A percentile compares a stretch with the other conserved stretches of the same genome.
Conservation (phyloP, 2,329 filamentous ascomycete genomes). For the Epicoccum nigrum region DNA sequence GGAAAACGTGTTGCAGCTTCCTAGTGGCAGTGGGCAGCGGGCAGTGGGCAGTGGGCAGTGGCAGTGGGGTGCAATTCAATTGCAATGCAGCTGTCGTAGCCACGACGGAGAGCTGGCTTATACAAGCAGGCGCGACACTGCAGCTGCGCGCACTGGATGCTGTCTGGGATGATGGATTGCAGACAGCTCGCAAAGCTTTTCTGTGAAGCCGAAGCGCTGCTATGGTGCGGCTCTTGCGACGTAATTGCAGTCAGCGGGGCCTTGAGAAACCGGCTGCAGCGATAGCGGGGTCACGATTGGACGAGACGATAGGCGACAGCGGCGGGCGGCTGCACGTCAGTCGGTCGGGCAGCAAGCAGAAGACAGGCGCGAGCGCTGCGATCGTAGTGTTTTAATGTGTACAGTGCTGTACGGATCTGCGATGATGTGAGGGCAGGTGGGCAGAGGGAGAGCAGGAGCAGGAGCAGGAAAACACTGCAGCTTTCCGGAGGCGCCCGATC, state of each 20-base stretch:
- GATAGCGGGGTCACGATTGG: conserved; percentile 37
- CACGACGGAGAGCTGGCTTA: conserved; percentile 33
- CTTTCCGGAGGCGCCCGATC: conserved; percentile 32
- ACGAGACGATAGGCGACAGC: conserved; percentile 24
- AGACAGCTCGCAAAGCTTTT: background rate
- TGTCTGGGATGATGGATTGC: background rate
- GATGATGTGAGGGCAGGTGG: conserved; percentile 14
- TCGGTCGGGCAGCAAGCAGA: conserved; percentile 40
- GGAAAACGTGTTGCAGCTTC: conserved; percentile 30
- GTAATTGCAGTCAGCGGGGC: conserved; percentile 29
- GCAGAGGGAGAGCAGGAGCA: conserved; percentile 23
- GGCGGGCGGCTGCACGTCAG: conserved; percentile 41
- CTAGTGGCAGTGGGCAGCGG: no score
- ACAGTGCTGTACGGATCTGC: no score
- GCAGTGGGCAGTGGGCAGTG: no score
- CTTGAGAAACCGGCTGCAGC: conserved; percentile 26
- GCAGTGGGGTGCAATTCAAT: no score
- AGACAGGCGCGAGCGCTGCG: conserved; percentile 21
- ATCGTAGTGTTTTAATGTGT: conserved; percentile 20
- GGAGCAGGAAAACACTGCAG: conserved; percentile 18
- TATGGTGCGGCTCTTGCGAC: conserved; percentile 39
- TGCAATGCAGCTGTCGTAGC: conserved; percentile 21
- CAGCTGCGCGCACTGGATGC: conserved; percentile 22
- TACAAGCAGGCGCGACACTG: conserved; percentile 21
- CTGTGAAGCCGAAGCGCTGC: conserved; percentile 18